phyloP scores from a whole-genome alignment of 306 rosid genomes.

The Rubus parviflorus region DNA sequence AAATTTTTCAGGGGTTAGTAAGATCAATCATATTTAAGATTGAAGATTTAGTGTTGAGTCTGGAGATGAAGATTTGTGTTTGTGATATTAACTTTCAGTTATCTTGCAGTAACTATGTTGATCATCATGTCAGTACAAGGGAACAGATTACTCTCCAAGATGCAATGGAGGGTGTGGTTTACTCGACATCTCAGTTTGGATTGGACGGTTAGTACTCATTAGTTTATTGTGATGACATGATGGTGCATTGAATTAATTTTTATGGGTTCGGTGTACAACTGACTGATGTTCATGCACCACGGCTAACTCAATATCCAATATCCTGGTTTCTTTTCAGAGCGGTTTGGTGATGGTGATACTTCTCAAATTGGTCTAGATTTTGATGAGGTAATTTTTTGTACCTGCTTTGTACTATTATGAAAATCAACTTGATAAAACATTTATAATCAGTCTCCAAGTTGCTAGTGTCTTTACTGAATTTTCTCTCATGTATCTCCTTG shows the following conservation, averaged over 20 bases:
- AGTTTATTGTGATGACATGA: slow-evolving; percentile 14
- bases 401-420: not conserved
- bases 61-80: slow-evolving; percentile 23
- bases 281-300: not conserved
- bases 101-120: slow-evolving; percentile 86
- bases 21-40: slow-evolving; percentile 22
- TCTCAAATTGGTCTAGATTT: slow-evolving; percentile 98
- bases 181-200: slow-evolving; percentile 92
- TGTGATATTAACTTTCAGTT: slow-evolving; percentile 30
- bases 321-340: slow-evolving; percentile 56
- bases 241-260: not conserved
- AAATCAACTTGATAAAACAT: slow-evolving; percentile 4
- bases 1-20: slow-evolving; percentile 82
- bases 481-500: not conserved
- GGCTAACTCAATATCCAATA: slow-evolving; percentile 16
- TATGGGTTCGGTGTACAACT: not conserved
- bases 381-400: slow-evolving; percentile 70
- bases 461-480: not conserved
- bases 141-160: slow-evolving; percentile 99
- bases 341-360: slow-evolving; percentile 98
- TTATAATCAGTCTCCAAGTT: not conserved
- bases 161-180: slow-evolving; percentile 90
- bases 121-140: slow-evolving; percentile 89
- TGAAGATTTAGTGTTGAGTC: not conserved
- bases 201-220: slow-evolving; percentile 75